Evolutionary conservation across 495 filamentous ascomycete genomes (phyloP).

Genomic region (Aspergillus indologenus): DNA sequence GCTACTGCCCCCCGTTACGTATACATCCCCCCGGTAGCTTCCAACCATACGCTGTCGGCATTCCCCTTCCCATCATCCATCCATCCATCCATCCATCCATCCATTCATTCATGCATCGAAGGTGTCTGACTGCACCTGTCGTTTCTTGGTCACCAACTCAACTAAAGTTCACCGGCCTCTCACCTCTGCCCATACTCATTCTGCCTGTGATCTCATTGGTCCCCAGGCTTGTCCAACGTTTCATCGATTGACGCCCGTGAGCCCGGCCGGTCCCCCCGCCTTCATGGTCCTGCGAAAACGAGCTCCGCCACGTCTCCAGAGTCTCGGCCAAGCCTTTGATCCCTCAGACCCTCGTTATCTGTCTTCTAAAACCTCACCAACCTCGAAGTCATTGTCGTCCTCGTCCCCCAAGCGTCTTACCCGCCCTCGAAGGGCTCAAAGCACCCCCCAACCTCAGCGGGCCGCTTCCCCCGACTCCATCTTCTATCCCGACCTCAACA

Average conservation of each 20-base stretch:
- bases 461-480: constrained; percentile 37
- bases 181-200: neutral
- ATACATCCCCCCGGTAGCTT: constrained; percentile 10
- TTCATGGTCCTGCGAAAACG: constrained; percentile 49
- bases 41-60: constrained; percentile 11
- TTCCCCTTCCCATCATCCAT: neutral
- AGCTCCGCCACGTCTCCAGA: constrained; percentile 42
- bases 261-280: constrained; percentile 16
- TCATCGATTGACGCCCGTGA: constrained; percentile 13
- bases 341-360: constrained; percentile 27
- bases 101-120: constrained; percentile 2
- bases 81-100: constrained; percentile 9
- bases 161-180: neutral
- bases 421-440: constrained; percentile 27
- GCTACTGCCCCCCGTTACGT: constrained; percentile 18
- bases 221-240: constrained; percentile 16
- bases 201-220: constrained; percentile 8
- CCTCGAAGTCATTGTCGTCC: constrained; percentile 31
- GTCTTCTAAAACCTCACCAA: constrained; percentile 26
- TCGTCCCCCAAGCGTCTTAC: constrained; percentile 31
- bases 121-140: neutral
- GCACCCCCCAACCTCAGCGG: constrained; percentile 27
- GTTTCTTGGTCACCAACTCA: neutral
- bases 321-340: constrained; percentile 35
- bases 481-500: constrained; percentile 44